Conservation (phyloP, 2,329 filamentous ascomycete genomes). For the Blastomyces parvus region DNA sequence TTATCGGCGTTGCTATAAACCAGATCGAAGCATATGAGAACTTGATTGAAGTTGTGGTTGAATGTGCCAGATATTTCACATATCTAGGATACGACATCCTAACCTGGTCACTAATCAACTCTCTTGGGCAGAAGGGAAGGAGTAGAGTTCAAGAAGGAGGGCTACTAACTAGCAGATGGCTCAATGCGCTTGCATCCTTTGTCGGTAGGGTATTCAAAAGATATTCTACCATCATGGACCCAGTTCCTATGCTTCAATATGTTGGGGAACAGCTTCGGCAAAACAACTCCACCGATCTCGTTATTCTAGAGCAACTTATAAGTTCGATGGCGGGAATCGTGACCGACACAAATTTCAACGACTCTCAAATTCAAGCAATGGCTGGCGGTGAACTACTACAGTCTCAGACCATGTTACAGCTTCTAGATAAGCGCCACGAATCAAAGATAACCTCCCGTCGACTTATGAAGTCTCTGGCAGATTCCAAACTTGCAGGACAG, state of each 20-base stretch:
- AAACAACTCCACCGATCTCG: constrained; percentile 80
- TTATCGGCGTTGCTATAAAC: constrained; percentile 78
- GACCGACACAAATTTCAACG: constrained; percentile 76
- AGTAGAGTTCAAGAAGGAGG: constrained; percentile 54
- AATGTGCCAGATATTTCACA: constrained; percentile 90
- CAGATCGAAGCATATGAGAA: constrained; percentile 94
- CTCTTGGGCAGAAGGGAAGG: constrained; percentile 49
- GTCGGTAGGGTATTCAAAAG: constrained; percentile 81
- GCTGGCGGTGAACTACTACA: constrained; percentile 73
- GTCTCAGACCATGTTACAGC: constrained; percentile 66
- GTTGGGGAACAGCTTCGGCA: constrained; percentile 72
- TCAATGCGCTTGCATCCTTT: constrained; percentile 82
- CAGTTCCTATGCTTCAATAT: constrained; percentile 78
- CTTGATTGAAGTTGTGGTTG: constrained; percentile 86
- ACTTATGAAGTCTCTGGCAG: constrained; percentile 67
- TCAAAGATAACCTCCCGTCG: constrained; percentile 65
- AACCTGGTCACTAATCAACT: constrained; percentile 80
- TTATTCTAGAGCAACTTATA: constrained; percentile 83
- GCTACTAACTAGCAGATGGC: constrained; percentile 79
- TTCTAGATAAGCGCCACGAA: constrained; percentile 74
- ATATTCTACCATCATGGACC: constrained; percentile 66
- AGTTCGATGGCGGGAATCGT: constrained; percentile 90
- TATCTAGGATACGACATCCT: constrained; percentile 86
- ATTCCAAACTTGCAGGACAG: constrained; percentile 67
- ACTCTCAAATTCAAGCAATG: constrained; percentile 78